Percentiles rank a stretch among this genome's conserved stretches.
Conservation (phyloP, 257 asterid species). For the Forsythia viridissima region DNA sequence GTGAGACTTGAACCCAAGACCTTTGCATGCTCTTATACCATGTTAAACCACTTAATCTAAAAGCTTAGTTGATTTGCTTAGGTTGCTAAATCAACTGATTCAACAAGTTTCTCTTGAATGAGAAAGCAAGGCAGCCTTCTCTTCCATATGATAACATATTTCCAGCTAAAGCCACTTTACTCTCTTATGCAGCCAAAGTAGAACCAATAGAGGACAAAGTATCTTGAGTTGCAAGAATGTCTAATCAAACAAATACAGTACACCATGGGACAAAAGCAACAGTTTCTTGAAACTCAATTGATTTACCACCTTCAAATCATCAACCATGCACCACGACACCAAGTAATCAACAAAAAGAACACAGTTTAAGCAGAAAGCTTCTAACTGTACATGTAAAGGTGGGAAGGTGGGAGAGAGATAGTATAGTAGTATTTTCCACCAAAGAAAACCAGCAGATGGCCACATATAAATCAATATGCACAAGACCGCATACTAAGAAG, state of each 20-base stretch:
- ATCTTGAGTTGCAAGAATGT: not conserved
- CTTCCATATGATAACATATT: not conserved
- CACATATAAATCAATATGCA: not conserved
- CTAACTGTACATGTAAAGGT: not conserved
- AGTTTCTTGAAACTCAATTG: not conserved
- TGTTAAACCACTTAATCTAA: too few relatives aligned
- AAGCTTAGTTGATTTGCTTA: too few relatives aligned
- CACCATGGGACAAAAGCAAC: not conserved
- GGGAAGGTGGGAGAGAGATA: not conserved
- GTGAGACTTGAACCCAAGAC: too few relatives aligned
- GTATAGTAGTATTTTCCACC: not conserved
- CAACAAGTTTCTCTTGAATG: not conserved
- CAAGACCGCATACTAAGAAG: constrained; percentile 23
- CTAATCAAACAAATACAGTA: not conserved
- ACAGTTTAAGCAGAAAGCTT: constrained; percentile 4
- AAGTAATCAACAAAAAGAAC: constrained; percentile 9
- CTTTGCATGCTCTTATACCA: too few relatives aligned
- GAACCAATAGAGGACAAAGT: not conserved
- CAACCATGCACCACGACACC: constrained; percentile 1
- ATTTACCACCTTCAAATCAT: not conserved
- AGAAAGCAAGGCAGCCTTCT: not conserved
- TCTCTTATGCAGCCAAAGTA: not conserved
- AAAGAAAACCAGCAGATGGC: not conserved
- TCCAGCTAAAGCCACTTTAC: not conserved
- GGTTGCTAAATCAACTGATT: too few relatives aligned